Conservation (phyloP, 106 monocot genomes). For the Phalaenopsis aphrodite region DNA sequence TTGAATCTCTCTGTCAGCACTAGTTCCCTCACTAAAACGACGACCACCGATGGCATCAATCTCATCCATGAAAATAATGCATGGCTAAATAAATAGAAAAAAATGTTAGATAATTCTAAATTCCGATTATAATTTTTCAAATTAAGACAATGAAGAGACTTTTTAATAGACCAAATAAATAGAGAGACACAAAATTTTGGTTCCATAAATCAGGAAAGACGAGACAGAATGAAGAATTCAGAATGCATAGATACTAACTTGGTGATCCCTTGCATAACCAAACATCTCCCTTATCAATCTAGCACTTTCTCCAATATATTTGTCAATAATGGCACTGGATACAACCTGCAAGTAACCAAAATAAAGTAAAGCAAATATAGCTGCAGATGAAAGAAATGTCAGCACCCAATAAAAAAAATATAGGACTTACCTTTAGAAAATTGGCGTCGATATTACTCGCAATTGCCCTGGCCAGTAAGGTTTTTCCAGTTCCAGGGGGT, state of each 20-base stretch:
- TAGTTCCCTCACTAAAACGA: constrained; percentile 77
- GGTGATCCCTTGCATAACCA: constrained; percentile 72
- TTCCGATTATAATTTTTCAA: neutral
- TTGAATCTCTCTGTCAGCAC: constrained; percentile 59
- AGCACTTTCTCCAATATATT: constrained; percentile 82
- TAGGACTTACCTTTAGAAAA: constrained; percentile 52
- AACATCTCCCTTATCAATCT: constrained; percentile 78
- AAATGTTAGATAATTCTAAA: constrained; percentile 1
- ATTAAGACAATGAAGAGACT: neutral
- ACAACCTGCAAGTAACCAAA: constrained; percentile 36
- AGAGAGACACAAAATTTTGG: neutral
- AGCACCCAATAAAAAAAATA: neutral
- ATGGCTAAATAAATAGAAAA: constrained; percentile 32
- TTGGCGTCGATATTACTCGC: constrained; percentile 84
- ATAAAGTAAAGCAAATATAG: neutral
- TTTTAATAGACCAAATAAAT: neutral
- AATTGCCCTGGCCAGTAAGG: constrained; percentile 72
- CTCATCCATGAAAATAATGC: constrained; percentile 87
- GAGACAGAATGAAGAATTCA: neutral
- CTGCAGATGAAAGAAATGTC: neutral
- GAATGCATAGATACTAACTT: constrained; percentile 17
- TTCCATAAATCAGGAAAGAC: neutral
- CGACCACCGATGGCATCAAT: constrained; percentile 85
- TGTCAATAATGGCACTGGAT: constrained; percentile 77
- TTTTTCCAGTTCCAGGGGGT: constrained; percentile 81